Evolutionary conservation across 306 rosid genomes (phyloP).

Genomic region (Rosa multiflora): DNA sequence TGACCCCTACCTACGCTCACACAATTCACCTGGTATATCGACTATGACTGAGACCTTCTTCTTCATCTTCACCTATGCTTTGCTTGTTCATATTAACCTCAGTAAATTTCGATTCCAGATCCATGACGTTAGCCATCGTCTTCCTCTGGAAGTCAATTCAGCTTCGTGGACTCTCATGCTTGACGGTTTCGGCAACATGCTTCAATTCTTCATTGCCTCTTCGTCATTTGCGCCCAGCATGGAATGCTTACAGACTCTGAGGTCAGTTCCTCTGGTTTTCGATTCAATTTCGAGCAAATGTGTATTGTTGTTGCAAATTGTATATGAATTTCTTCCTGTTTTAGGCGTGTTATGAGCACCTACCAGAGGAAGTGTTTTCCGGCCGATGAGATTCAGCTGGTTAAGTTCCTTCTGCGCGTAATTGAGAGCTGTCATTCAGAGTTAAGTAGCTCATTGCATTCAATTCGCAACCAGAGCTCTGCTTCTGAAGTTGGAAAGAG

Average conservation of each 20-base stretch:
- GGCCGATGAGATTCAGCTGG: slow-evolving; percentile 54
- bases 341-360: slow-evolving; percentile 49
- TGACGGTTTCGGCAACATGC: slow-evolving; percentile 42
- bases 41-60: background rate
- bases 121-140: slow-evolving; percentile 53
- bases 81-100: background rate
- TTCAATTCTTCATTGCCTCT: slow-evolving; percentile 42
- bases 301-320: background rate
- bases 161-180: slow-evolving; percentile 57
- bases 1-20: slow-evolving; percentile 37
- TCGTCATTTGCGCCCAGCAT: slow-evolving; percentile 31
- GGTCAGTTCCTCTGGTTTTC: slow-evolving; percentile 37
- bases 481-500: slow-evolving; percentile 36
- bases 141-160: slow-evolving; percentile 50
- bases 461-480: slow-evolving; percentile 35
- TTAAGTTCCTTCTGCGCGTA: slow-evolving; percentile 67
- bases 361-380: slow-evolving; percentile 50
- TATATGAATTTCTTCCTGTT: background rate
- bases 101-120: slow-evolving; percentile 39
- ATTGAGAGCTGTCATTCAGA: slow-evolving; percentile 50
- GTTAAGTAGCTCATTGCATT: slow-evolving; percentile 32
- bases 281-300: slow-evolving; percentile 7
- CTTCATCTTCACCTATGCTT: background rate
- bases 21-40: slow-evolving; percentile 55
- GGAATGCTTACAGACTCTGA: slow-evolving; percentile 64